Base-by-base conservation (phyloP, 2,329 filamentous ascomycete species). In the Exserohilum turcica region DNA sequence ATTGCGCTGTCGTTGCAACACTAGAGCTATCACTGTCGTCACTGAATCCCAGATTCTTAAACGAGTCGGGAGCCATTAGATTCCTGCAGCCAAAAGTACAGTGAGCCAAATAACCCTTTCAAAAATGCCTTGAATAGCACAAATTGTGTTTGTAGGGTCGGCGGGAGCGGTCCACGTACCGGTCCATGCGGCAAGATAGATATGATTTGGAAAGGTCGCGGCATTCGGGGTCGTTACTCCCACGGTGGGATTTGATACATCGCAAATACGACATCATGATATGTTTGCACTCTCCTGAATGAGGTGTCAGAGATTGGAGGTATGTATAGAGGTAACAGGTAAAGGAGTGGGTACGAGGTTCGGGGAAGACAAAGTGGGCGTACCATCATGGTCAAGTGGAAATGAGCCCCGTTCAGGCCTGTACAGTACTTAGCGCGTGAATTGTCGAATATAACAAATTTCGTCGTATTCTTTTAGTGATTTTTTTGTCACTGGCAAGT, bases 371-470 rank as follows among this genome's bases (percentile, higher is more conserved):
- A n/a, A n/a, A 29, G 16, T 27, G 3, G 35, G 19, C 70, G 43
- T 77, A 87, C 85, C 91, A 74, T 96, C 92, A 68, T 97, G 92
- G 75, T 97, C 93, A 50, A 97, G 85, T n/a, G 93, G 93, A 71
- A 97, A 97, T 67, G 91, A 95, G 50, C 93, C 93, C 66, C 92
- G 87, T 74, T 97, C 90, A 5, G 93, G 93, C 52, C 91, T 94
- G 63, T 27, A 39, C n/a, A 52, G 40, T 18, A 5, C 18, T 1
- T 16, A 24, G 21, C 21, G 7, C 7, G 15, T 16, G 36, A 21
- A 69, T 42, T 66, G 60, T 44, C 4, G n/a, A 16, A 8, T 1
- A 15, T 1, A 13, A 12, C 18, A 7, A 28, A 28, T 29, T 6
- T 29, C 12, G 24, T 3, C 3, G 8, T 5, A n/a, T n/a, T 51